Conservation (phyloP, 768 basidiomycete species). For the Naganishia onofrii region DNA sequence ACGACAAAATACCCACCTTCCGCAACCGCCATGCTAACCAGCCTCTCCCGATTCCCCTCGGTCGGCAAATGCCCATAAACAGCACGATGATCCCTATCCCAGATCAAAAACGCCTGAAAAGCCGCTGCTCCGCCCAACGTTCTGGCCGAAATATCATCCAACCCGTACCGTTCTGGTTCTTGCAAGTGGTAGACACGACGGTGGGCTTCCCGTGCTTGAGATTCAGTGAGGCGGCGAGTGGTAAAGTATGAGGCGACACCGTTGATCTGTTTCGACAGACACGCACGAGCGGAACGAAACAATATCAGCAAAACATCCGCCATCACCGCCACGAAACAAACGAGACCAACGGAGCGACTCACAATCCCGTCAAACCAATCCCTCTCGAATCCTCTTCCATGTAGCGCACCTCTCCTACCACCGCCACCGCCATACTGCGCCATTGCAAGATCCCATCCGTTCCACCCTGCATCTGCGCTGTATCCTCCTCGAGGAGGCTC, state of each 20-base stretch:
- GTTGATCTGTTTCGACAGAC: too few species aligned
- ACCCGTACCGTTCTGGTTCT: conserved; percentile 33
- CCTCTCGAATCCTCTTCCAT: conserved; percentile 22
- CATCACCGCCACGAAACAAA: too few species aligned
- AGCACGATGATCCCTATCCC: conserved; percentile 48
- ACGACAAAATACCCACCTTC: conserved; percentile 40
- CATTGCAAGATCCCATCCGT: conserved; percentile 26
- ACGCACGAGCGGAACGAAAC: too few species aligned
- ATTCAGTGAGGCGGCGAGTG: conserved; percentile 43
- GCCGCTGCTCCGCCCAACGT: conserved; percentile 49
- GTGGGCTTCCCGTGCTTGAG: conserved; percentile 45
- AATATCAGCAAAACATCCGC: too few species aligned
- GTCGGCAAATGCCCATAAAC: conserved; percentile 42
- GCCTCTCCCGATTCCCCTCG: conserved; percentile 46
- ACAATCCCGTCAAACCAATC: conserved; percentile 50
- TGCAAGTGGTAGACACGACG: conserved; percentile 40
- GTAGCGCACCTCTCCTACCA: not conserved
- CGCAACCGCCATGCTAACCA: conserved; percentile 48
- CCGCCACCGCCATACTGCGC: conserved; percentile 27
- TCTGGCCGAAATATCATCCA: conserved; percentile 41
- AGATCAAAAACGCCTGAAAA: conserved; percentile 48
- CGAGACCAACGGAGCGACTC: too few species aligned
- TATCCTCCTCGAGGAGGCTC: conserved; percentile 17
- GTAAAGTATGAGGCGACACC: conserved; percentile 43
- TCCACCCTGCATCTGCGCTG: conserved; percentile 17